phyloP scores from a whole-genome alignment of 1,284 basidiomycete genomes.

The Microbotryum silenes-acaulis region DNA sequence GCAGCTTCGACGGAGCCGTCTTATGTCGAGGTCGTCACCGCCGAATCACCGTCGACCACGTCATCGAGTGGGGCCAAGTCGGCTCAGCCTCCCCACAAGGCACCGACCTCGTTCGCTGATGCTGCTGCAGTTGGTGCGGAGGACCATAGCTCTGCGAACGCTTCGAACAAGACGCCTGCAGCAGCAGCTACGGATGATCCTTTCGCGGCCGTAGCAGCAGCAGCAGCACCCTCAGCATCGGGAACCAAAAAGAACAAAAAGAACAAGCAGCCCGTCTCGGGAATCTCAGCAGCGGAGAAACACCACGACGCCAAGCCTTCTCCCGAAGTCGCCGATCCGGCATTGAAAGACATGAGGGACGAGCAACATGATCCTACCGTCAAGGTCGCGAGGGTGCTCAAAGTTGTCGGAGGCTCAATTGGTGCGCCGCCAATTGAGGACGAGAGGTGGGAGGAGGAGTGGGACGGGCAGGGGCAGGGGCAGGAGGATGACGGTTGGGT shows the following conservation, averaged over 20 bases:
- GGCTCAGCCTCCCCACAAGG: no score
- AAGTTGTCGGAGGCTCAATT: slow-evolving; percentile 24
- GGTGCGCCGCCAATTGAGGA: slow-evolving; percentile 6
- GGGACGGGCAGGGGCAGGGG: slow-evolving; percentile 10
- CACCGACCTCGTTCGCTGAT: no score
- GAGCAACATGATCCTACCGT: slow-evolving; percentile 8
- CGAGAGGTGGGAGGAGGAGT: not conserved
- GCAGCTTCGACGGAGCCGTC: not conserved
- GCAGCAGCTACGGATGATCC: no score
- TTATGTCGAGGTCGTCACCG: no score
- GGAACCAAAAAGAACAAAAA: not conserved
- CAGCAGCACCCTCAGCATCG: no score
- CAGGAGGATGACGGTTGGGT: not conserved
- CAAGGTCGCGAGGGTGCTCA: slow-evolving; percentile 17
- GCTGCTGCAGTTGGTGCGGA: no score
- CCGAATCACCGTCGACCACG: no score
- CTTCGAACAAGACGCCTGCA: no score
- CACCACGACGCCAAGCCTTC: not conserved
- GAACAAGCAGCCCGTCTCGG: not conserved
- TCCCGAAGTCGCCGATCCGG: not conserved
- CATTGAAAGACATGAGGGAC: slow-evolving; percentile 22
- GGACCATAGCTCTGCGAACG: no score
- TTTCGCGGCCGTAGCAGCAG: no score
- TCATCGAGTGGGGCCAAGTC: no score
- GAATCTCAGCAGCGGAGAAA: not conserved